phyloP scores from a whole-genome alignment of 352 stramenopile genomes.

The Phytopythium delawarense region DNA sequence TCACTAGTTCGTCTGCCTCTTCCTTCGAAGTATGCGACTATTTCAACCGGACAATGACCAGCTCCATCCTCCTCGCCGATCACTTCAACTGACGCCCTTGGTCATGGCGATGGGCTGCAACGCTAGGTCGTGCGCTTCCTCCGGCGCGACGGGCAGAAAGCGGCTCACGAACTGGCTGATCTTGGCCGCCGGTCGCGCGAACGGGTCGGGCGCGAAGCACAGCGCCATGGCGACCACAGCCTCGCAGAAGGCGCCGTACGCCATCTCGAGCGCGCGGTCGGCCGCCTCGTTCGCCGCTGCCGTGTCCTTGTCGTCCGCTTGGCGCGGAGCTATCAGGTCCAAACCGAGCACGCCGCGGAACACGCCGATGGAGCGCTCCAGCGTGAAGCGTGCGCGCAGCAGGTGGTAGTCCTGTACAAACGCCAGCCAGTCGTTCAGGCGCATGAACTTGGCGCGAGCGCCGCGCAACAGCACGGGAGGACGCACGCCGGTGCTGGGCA shows the following conservation, averaged over 20 bases:
- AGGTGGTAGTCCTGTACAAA: constrained; percentile 75
- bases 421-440: constrained; percentile 56
- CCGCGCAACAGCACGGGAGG: constrained; percentile 1
- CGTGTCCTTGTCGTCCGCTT: constrained; percentile 18
- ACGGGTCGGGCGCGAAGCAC: constrained; percentile 64
- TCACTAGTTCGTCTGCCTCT: no score
- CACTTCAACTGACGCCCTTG: not conserved
- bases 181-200: constrained; percentile 45
- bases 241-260: constrained; percentile 73
- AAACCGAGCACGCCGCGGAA: constrained; percentile 53
- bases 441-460: constrained; percentile 58
- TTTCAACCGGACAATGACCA: not conserved
- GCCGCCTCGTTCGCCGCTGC: not conserved
- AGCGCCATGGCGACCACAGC: constrained; percentile 49
- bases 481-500: not conserved
- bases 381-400: constrained; percentile 49
- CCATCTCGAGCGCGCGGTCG: constrained; percentile 45
- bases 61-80: not conserved
- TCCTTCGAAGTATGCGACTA: not conserved
- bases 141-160: constrained; percentile 57
- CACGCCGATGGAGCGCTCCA: constrained; percentile 45
- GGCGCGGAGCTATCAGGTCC: constrained; percentile 14
- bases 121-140: constrained; percentile 36
- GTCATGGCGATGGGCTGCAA: constrained; percentile 1
- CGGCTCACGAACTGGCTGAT: constrained; percentile 69